Evolutionary conservation across 306 rosid genomes (phyloP).

Genomic region (Acacia acuminata): DNA sequence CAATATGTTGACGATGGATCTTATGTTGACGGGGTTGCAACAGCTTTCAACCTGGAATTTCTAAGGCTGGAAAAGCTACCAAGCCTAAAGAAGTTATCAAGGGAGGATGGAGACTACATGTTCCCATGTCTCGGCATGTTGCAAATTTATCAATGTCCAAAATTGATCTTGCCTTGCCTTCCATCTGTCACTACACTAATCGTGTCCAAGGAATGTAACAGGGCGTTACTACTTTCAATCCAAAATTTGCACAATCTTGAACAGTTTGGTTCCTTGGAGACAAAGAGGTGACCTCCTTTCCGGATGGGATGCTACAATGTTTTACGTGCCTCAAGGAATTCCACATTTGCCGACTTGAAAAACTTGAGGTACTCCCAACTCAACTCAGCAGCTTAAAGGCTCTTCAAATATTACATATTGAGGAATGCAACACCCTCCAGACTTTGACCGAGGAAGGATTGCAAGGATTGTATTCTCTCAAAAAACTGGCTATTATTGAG

Average conservation of each 20-base stretch:
- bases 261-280: neutral
- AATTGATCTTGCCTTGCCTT: neutral
- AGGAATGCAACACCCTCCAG: neutral
- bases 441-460: neutral
- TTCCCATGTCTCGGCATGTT: neutral
- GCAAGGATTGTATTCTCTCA: slow-evolving; percentile 9
- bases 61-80: neutral
- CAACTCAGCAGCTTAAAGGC: neutral
- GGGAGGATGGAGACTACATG: neutral
- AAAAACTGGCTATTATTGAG: neutral
- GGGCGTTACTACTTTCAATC: neutral
- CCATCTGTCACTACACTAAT: neutral
- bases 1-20: neutral
- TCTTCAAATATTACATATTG: neutral
- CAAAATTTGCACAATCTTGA: slow-evolving; percentile 16
- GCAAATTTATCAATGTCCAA: neutral
- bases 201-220: neutral
- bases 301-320: slow-evolving; percentile 25
- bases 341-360: neutral
- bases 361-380: slow-evolving; percentile 20
- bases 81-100: neutral
- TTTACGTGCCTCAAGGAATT: slow-evolving; percentile 21
- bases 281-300: neutral
- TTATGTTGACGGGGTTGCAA: neutral
- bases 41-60: neutral